These are phyloP conservation scores for Beta macrorhiza DNA, from an alignment of 179 eudicot species.

Conservation along the genomic window DNA sequence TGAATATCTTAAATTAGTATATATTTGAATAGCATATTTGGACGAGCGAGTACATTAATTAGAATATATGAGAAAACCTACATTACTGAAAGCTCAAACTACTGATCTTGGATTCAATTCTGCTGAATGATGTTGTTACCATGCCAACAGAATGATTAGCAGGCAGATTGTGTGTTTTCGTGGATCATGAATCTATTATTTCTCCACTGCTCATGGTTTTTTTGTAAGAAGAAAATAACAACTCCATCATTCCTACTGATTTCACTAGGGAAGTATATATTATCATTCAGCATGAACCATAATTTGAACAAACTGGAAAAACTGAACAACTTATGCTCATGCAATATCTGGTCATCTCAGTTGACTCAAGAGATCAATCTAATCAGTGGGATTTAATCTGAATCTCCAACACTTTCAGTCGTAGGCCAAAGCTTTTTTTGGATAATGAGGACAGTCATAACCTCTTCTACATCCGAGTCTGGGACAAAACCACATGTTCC, in stretches of 20 bases:
- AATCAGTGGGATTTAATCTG: conserved; percentile 19
- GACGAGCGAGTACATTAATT: not conserved
- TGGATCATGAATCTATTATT: too few species aligned
- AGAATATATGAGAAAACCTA: not conserved
- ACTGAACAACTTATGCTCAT: not conserved
- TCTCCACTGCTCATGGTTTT: too few species aligned
- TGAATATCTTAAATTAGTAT: too few species aligned
- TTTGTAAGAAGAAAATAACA: too few species aligned
- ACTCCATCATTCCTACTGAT: too few species aligned
- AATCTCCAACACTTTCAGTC: conserved; percentile 21
- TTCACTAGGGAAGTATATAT: too few species aligned
- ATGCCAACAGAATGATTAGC: too few species aligned
- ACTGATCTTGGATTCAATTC: not conserved
- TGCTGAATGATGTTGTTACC: not conserved
- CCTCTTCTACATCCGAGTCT: conserved; percentile 38
- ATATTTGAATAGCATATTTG: too few species aligned
- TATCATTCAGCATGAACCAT: not conserved
- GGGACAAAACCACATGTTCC: conserved; percentile 20
- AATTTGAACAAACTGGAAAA: not conserved
- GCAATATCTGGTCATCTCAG: not conserved
- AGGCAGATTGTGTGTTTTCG: too few species aligned
- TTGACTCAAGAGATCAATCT: not conserved
- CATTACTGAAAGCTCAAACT: not conserved
- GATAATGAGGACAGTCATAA: conserved; percentile 30
- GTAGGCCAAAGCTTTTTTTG: conserved; percentile 41